These are phyloP conservation scores for Hyphodiscus sp. DNA, from an alignment of 2,329 filamentous ascomycete genomes.

Conservation along the genomic window DNA sequence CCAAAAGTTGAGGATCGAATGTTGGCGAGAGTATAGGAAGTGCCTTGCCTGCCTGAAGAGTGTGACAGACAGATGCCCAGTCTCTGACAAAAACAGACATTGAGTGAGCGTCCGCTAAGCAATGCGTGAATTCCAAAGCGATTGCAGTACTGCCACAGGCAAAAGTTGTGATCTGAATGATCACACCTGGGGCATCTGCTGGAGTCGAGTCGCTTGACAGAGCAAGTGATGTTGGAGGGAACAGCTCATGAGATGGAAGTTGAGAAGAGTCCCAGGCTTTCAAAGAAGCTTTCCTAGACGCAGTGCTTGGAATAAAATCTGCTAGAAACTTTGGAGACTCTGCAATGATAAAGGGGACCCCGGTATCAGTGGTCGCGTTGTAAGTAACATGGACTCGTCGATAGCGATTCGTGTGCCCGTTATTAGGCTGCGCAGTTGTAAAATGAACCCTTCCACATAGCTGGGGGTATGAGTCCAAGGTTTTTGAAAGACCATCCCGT, in stretches of 20 bases:
- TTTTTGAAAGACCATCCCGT: conserved; percentile 28
- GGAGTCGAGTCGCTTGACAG: conserved; percentile 19
- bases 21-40: conserved; percentile 24
- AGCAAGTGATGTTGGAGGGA: conserved; percentile 31
- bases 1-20: conserved; percentile 37
- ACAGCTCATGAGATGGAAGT: conserved; percentile 31
- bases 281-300: conserved; percentile 8
- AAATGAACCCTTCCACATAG: conserved; percentile 38
- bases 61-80: conserved; percentile 33
- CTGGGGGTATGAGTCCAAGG: conserved; percentile 36
- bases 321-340: conserved; percentile 25
- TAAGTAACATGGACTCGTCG: conserved; percentile 33
- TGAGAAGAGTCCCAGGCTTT: conserved; percentile 32
- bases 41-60: conserved; percentile 1
- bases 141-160: conserved; percentile 36
- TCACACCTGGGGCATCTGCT: conserved; percentile 23
- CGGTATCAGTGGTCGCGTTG: conserved; percentile 34
- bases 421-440: conserved; percentile 20
- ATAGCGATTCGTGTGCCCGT: conserved; percentile 28
- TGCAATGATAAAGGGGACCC: conserved; percentile 35
- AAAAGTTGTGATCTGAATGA: conserved; percentile 37
- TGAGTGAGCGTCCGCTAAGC: conserved; percentile 38
- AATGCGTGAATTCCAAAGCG: conserved; percentile 37
- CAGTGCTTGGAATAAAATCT: conserved; percentile 28
- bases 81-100: conserved; percentile 37